Base-by-base conservation (phyloP, 2,329 filamentous ascomycete species). In the Sporothrix euskadiensis region DNA sequence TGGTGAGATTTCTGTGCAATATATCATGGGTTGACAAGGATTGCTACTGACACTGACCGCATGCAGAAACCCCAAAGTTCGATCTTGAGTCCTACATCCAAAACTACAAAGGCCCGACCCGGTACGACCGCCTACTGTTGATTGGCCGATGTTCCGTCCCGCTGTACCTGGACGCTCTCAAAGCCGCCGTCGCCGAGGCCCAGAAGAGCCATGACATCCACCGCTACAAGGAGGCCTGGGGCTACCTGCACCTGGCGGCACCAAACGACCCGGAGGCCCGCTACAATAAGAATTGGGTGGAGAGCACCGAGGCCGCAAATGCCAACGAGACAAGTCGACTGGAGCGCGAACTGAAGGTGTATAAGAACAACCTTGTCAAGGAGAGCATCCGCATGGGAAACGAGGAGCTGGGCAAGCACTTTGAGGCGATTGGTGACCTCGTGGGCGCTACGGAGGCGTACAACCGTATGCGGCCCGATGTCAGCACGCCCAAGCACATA, bases 331-430 rank as follows among this genome's bases (percentile, higher is more conserved):
- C 91, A 0, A 85, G 89, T 72, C 88, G 92, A n/a, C 85, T 98
- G 72, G 94, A 98, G 80, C 84, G 88, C 19, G 94, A 98, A 81
- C 85, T 99, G 26, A 94, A 94, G 81, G 91, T 91, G 1, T 98
- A 98, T 82, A 97, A 96, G 83, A 97, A 98, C 80, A 99, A 98
- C 78, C 84, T 98, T 59, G 94, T 99, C 78, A 97, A 98, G 81
- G 96, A 99, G 83, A 98, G 94, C 83, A 97, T 98, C 78, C 69
- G 71, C 39, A 98, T 98, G 90, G 95, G 94, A 61, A 92, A 98
- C 78, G 94, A 98, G 81, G 96, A 98, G 78, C 85, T 98, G 5
- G 96, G 94, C 57, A 90, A 89, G 75, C 94, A 97, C 82, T 91
- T 92, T 75, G 93, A 97, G 81, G 86, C 86, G 52, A 93, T 89